phyloP scores from a whole-genome alignment of 1,284 basidiomycete genomes.

The Mycena sp. region DNA sequence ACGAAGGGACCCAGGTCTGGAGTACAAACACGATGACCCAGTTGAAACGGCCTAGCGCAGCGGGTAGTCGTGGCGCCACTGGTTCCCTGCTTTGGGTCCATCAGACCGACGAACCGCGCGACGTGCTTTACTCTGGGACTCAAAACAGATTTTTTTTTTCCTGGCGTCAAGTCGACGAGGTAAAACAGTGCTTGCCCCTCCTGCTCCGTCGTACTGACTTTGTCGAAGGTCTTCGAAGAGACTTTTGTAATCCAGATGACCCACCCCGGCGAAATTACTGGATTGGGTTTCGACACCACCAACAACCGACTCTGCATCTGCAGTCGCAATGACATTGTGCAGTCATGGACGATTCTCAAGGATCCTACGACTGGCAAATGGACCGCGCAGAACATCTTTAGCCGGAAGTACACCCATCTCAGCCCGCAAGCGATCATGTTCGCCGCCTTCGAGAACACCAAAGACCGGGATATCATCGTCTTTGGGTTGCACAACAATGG shows the following conservation, averaged over 20 bases:
- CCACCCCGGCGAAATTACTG: background rate
- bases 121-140: constrained; percentile 3
- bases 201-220: background rate
- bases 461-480: constrained; percentile 7
- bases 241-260: background rate
- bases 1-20: constrained; percentile 5
- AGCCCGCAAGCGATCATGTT: constrained; percentile 5
- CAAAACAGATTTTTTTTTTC: constrained; percentile 4
- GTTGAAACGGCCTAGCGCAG: background rate
- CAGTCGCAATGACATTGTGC: background rate
- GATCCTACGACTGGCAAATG: background rate
- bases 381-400: background rate
- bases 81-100: constrained; percentile 1
- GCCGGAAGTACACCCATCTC: background rate
- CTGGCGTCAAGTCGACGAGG: constrained; percentile 3
- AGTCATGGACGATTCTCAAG: background rate
- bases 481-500: constrained; percentile 10
- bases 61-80: background rate
- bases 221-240: constrained; percentile 9
- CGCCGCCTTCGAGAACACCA: constrained; percentile 3
- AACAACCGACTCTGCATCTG: constrained; percentile 6
- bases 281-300: constrained; percentile 1
- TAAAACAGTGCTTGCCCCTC: background rate
- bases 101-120: constrained; percentile 1
- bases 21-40: background rate